Evolutionary conservation across 768 basidiomycete genomes (phyloP).

Genomic region (Kwoniella europaea): DNA sequence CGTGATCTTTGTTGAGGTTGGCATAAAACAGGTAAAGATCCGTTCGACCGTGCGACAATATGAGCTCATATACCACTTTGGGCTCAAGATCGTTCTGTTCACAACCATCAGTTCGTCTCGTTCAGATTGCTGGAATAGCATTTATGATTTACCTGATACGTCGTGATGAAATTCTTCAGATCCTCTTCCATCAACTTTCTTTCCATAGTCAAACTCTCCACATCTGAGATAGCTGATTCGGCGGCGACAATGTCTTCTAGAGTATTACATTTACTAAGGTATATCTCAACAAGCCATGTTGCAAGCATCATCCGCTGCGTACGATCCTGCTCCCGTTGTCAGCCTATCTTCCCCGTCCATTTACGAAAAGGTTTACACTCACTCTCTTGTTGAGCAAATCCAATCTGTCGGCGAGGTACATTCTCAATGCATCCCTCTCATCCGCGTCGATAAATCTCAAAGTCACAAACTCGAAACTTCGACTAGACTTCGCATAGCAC

Average conservation of each 20-base stretch:
- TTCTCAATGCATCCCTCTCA: slow-evolving; percentile 86
- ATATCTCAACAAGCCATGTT: slow-evolving; percentile 97
- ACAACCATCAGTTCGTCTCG: slow-evolving; percentile 5
- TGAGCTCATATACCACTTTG: slow-evolving; percentile 86
- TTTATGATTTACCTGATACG: slow-evolving; percentile 74
- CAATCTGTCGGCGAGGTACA: slow-evolving; percentile 84
- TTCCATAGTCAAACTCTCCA: slow-evolving; percentile 81
- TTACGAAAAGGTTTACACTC: slow-evolving; percentile 47
- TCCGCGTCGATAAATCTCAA: slow-evolving; percentile 86
- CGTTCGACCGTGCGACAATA: slow-evolving; percentile 87
- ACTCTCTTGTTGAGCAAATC: slow-evolving; percentile 84
- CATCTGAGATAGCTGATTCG: slow-evolving; percentile 71
- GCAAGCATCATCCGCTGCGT: slow-evolving; percentile 97
- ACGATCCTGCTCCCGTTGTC: slow-evolving; percentile 66
- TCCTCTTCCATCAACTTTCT: slow-evolving; percentile 87
- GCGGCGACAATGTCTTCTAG: slow-evolving; percentile 92
- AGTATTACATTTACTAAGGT: slow-evolving; percentile 93
- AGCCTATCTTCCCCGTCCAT: neutral
- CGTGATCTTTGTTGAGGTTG: slow-evolving; percentile 75
- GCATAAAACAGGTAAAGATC: slow-evolving; percentile 93
- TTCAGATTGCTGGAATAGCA: neutral
- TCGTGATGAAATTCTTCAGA: slow-evolving; percentile 86
- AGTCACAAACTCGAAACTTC: slow-evolving; percentile 88
- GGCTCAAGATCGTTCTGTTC: slow-evolving; percentile 80
- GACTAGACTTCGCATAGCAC: slow-evolving; percentile 78